Evolutionary conservation across 768 basidiomycete genomes (phyloP).

Genomic region (Naganishia kalamii): DNA sequence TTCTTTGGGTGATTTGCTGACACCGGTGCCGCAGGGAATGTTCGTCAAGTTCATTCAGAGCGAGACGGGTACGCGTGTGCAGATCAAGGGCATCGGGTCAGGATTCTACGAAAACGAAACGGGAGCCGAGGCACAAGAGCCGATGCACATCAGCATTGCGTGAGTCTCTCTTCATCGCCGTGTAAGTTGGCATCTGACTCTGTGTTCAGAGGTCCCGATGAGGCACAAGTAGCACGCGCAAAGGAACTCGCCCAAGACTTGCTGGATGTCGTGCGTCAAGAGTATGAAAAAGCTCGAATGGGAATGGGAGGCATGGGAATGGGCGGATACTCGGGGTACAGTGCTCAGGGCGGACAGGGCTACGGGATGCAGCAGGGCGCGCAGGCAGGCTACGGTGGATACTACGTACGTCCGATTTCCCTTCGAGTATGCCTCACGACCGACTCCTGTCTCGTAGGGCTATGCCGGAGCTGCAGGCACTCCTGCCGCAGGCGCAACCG

Average conservation of each 20-base stretch:
- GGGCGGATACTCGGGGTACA: conserved; percentile 33
- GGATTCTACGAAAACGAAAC: conserved; percentile 92
- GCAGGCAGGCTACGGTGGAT: conserved; percentile 24
- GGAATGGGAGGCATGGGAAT: conserved; percentile 23
- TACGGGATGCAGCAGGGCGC: conserved; percentile 28
- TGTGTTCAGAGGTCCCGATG: conserved; percentile 65
- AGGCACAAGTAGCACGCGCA: conserved; percentile 76
- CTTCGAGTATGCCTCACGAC: not conserved
- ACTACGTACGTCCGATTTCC: not conserved
- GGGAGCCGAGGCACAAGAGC: conserved; percentile 76
- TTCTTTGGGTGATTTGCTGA: not conserved
- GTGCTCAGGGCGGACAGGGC: conserved; percentile 30
- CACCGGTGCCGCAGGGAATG: conserved; percentile 59
- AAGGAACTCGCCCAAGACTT: conserved; percentile 83
- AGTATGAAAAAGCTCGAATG: conserved; percentile 72
- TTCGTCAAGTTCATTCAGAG: conserved; percentile 98
- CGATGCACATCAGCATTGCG: conserved; percentile 89
- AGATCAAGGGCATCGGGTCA: conserved; percentile 91
- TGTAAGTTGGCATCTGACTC: conserved; percentile 1
- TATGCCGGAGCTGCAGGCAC: conserved; percentile 28
- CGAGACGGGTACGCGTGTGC: conserved; percentile 91
- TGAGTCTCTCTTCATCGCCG: conserved; percentile 49
- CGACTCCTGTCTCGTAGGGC: conserved; percentile 10
- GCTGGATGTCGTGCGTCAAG: conserved; percentile 74
- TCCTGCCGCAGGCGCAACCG: conserved; percentile 23